Conservation (phyloP, 805 yeast genomes). For the Candida taoyuanica region DNA sequence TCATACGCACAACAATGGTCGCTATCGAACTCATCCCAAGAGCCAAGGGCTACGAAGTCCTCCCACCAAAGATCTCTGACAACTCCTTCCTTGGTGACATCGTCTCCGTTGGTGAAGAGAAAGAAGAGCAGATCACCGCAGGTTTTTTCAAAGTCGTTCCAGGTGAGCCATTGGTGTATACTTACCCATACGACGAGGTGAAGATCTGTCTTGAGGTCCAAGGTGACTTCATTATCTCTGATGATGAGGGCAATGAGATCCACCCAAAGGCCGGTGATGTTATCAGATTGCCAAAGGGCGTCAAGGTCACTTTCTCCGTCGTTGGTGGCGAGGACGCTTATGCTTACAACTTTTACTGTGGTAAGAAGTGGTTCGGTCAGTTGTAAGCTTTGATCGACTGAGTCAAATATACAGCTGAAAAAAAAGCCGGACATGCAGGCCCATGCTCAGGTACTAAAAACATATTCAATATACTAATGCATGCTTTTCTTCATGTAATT, state of each 20-base stretch:
- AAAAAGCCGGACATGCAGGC: too few relatives aligned
- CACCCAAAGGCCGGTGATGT: conserved; percentile 62
- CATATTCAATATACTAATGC: too few relatives aligned
- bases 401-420: too few relatives aligned
- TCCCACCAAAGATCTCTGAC: conserved; percentile 59
- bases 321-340: conserved; percentile 60
- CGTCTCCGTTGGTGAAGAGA: conserved; percentile 52
- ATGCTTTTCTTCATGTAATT: too few relatives aligned
- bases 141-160: conserved; percentile 69
- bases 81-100: conserved; percentile 66
- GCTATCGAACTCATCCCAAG: conserved; percentile 51
- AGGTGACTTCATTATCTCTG: conserved; percentile 58
- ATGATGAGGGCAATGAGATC: conserved; percentile 58
- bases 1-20: too few relatives aligned
- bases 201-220: conserved; percentile 59
- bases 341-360: conserved; percentile 28
- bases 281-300: conserved; percentile 62
- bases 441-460: too few relatives aligned
- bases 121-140: conserved; percentile 52
- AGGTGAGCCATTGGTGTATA: conserved; percentile 63
- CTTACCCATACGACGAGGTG: conserved; percentile 61
- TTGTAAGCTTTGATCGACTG: too few relatives aligned
- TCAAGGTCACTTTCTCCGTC: conserved; percentile 58
- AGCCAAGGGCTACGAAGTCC: conserved; percentile 48
- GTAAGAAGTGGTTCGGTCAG: conserved; percentile 16